A percentile compares a stretch with the other conserved stretches of the same genome.
Conservation (phyloP, 2,329 filamentous ascomycete genomes). For the Fusarium globosum region DNA sequence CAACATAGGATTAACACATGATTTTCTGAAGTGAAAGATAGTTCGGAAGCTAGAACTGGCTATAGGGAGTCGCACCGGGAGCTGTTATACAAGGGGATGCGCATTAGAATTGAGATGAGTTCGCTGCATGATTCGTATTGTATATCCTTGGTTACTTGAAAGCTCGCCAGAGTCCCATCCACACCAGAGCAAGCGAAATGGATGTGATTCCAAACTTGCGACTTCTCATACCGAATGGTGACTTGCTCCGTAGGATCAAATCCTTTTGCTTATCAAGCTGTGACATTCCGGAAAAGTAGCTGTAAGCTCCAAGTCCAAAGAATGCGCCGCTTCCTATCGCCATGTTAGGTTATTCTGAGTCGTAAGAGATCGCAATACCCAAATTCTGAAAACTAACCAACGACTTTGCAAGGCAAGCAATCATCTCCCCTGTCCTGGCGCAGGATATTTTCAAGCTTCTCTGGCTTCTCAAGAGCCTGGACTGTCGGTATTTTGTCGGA, state of each 20-base stretch:
- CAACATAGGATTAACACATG: background rate
- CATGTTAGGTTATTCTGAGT: conserved; percentile 27
- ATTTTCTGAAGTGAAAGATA: background rate
- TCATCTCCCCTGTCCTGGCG: conserved; percentile 70
- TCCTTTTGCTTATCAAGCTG: conserved; percentile 75
- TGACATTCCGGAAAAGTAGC: conserved; percentile 77
- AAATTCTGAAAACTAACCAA: conserved; percentile 65
- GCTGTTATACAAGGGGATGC: background rate
- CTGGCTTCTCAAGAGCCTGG: conserved; percentile 67
- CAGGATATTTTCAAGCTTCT: conserved; percentile 69
- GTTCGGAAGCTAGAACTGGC: background rate
- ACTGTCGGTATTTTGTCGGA: conserved; percentile 60
- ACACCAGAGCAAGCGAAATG: conserved; percentile 75
- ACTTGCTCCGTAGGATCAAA: conserved; percentile 75
- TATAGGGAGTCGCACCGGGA: background rate
- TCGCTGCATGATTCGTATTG: conserved; percentile 1
- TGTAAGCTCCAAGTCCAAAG: conserved; percentile 79
- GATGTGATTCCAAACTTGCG: conserved; percentile 73
- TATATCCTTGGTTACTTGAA: conserved; percentile 53
- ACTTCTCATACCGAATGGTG: conserved; percentile 78
- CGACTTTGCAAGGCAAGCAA: conserved; percentile 76
- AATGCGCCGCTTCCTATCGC: conserved; percentile 77
- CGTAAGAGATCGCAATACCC: conserved; percentile 1
- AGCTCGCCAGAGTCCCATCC: conserved; percentile 76
- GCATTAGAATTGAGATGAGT: conserved; percentile 12